Evolutionary conservation across 768 basidiomycete genomes (phyloP), one percentile per base, ranked within the genome.

Genomic region (Grammothele lineata): DNA sequence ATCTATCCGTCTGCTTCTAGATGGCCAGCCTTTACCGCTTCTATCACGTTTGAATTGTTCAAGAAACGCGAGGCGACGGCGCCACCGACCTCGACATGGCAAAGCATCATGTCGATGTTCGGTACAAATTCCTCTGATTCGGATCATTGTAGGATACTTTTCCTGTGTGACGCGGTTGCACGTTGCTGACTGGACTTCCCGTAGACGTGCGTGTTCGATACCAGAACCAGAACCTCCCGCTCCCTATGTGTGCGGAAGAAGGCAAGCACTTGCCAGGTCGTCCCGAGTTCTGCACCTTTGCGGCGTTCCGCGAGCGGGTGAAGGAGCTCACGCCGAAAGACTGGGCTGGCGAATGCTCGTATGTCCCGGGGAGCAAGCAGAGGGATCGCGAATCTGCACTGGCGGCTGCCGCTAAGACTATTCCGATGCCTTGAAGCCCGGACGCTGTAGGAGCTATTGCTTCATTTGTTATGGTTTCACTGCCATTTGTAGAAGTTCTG

Each of bases 21-120:
- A 55, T 88, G 87, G 86, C 85, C 83, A 6, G 75, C 83, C 3
- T 88, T 88, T 64, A 83, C 85, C 1, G 80, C 85, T 1, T 77
- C 81, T 0, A 72, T 89, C 26, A 83, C 83, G 0, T 85, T 88
- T 57, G 87, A 89, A 60, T 72, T 89, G 9, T 88, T 86, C 69
- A 56, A 51, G 26, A 58, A 53, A 30, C 48, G 37, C 12, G 27
- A 38, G 18, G 53, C 53, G 14, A 37, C 47, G 6, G 47, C 43
- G 23, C 38, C 45, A 21, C 50, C 46, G 3, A 11, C 46, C 1
- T 53, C 53, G 14, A 26, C 48, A 21, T 61, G 56, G 68, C 78
- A 77, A 51, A 56, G 55, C 9, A 39, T 79, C 33, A 52, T 81
- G n/a, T 64, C 67, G n/a, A 63, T 67, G 4, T 57, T 78, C 48